Evolutionary conservation across 805 yeast genomes (phyloP), one percentile per base, ranked within the genome.

Genomic region (Candida ovalis): DNA sequence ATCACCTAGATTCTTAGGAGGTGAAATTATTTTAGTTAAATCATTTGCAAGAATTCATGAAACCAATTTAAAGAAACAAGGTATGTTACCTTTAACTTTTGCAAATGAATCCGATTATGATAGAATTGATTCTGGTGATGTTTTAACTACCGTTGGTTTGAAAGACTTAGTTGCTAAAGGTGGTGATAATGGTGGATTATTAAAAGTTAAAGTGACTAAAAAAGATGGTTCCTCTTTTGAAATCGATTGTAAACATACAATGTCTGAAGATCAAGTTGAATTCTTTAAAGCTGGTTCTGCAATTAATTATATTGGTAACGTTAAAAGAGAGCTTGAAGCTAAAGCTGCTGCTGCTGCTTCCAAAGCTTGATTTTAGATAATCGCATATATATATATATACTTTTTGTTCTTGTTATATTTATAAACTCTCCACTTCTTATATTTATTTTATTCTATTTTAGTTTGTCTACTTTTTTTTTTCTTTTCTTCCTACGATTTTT

Each of bases 1-100:
- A 57, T 88, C 94, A 30, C 99, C 98, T 48, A 80, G 95, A 70
- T 94, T 88, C 75, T 77, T 94, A 40, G 98, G 97, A 51, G 98
- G 99, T 54, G 72, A 84, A 49, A 80, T 90, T 54, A 86, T 92
- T 53, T 73, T 92, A 53, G 96, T 88, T 59, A 92, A 91, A 71
- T 91, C 97, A 9, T 92, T 92, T 72, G 99, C 99, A 32, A 86
- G 99, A 77, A 92, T 92, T 62, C 99, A 92, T 71, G 99, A 92
- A 75, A 92, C 99, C 32, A 92, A 92, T 71, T 81, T 92, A 73
- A 94, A 92, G 78, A 94, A 94, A 71, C 99, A 94, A 76, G 99
- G 99, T 69, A 82, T 92, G 86, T 77, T 92, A 63, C 99, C 99
- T 32, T 73, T 94, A 64, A 88, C 96, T 23, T 94, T 94, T 69